Conservation (phyloP, 2,329 filamentous ascomycete genomes). For the Didymella segeticola region DNA sequence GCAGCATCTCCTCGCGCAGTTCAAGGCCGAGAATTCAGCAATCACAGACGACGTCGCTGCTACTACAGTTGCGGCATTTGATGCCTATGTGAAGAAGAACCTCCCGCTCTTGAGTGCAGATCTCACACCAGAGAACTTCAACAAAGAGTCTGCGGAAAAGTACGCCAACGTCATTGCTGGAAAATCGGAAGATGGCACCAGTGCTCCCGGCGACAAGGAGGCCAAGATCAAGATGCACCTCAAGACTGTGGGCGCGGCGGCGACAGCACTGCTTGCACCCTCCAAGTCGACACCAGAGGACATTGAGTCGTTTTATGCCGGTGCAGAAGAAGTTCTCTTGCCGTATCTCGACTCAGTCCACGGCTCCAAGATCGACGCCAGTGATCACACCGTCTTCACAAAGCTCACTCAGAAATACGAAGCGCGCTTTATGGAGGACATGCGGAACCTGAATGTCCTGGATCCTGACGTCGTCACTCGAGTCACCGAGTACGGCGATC, state of each 20-base stretch:
- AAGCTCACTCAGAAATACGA: slow-evolving; percentile 87
- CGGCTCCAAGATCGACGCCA: slow-evolving; percentile 63
- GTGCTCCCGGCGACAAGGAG: slow-evolving; percentile 73
- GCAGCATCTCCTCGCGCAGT: slow-evolving; percentile 77
- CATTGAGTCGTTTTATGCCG: slow-evolving; percentile 60
- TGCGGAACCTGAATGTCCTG: slow-evolving; percentile 84
- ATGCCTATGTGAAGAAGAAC: slow-evolving; percentile 72
- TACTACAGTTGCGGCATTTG: slow-evolving; percentile 60
- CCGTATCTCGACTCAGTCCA: slow-evolving; percentile 77
- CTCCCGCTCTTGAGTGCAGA: slow-evolving; percentile 58
- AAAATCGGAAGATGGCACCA: slow-evolving; percentile 60
- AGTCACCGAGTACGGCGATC: slow-evolving; percentile 89
- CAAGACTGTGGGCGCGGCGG: slow-evolving; percentile 64
- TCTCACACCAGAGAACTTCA: slow-evolving; percentile 56
- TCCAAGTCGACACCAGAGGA: slow-evolving; percentile 39
- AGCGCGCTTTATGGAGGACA: slow-evolving; percentile 84
- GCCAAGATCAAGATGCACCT: slow-evolving; percentile 92
- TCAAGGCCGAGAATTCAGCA: slow-evolving; percentile 61
- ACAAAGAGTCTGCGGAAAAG: slow-evolving; percentile 55
- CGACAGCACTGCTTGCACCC: slow-evolving; percentile 54
- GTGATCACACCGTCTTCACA: slow-evolving; percentile 80
- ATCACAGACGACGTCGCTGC: slow-evolving; percentile 55
- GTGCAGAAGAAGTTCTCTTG: slow-evolving; percentile 72
- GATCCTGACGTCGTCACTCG: slow-evolving; percentile 82
- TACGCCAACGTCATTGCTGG: slow-evolving; percentile 64